phyloP scores from a whole-genome alignment of 306 rosid species.

The Begonia masoniana region DNA sequence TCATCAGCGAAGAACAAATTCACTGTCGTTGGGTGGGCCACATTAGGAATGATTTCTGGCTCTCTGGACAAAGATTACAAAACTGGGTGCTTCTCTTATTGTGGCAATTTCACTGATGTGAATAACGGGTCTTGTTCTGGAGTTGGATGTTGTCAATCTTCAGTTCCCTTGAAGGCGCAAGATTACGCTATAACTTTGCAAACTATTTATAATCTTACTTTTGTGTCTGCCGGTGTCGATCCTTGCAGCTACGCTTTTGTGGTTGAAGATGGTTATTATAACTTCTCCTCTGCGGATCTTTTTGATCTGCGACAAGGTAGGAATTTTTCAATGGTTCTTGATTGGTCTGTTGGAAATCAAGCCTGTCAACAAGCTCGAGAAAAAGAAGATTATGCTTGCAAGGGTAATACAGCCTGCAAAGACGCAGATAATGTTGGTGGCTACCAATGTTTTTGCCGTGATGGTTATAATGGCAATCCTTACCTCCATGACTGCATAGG shows the following conservation, averaged over 20 bases:
- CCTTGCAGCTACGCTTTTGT: slow-evolving; percentile 19
- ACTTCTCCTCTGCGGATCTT: neutral
- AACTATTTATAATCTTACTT: rapidly evolving
- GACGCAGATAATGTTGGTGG: neutral
- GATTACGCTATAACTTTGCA: rapidly evolving
- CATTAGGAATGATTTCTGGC: neutral
- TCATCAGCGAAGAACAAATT: slow-evolving; percentile 17
- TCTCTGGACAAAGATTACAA: neutral
- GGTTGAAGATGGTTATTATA: slow-evolving; percentile 7
- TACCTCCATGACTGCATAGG: slow-evolving; percentile 16
- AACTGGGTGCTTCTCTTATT: slow-evolving; percentile 17
- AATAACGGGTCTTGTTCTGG: slow-evolving; percentile 17
- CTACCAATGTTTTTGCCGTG: slow-evolving; percentile 20
- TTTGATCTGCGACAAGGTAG: neutral
- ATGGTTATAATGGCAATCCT: slow-evolving; percentile 33
- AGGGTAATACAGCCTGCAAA: neutral
- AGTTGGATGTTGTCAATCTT: slow-evolving; percentile 25
- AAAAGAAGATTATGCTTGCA: slow-evolving; percentile 4
- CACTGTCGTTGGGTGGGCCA: slow-evolving; percentile 19
- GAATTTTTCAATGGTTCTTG: slow-evolving; percentile 11
- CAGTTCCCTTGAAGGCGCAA: slow-evolving; percentile 5
- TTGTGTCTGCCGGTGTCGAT: neutral
- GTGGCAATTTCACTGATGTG: neutral
- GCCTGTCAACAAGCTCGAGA: slow-evolving; percentile 5
- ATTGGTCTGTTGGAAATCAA: slow-evolving; percentile 20